These are phyloP conservation scores for Ceratocystis diversiconidia DNA, from an alignment of 2,329 filamentous ascomycete species.

Conservation along the genomic window DNA sequence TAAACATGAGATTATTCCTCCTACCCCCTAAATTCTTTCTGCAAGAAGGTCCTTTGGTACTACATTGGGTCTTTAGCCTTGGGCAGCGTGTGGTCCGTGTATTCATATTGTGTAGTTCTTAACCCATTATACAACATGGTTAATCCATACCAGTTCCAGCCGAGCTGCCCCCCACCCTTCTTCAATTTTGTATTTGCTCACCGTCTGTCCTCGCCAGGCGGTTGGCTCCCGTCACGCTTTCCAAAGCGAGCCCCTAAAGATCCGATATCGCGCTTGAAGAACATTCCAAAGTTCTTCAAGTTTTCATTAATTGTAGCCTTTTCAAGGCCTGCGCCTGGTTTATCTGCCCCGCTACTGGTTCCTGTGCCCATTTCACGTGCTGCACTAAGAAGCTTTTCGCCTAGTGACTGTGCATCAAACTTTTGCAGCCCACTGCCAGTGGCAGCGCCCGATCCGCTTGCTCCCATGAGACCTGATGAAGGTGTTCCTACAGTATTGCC, in stretches of 20 bases:
- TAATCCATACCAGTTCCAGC: neutral
- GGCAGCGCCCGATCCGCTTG: conserved; percentile 30
- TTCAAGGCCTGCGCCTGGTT: conserved; percentile 29
- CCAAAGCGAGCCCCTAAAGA: conserved; percentile 62
- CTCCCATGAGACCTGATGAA: neutral
- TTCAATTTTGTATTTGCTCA: neutral
- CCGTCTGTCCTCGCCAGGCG: conserved; percentile 19
- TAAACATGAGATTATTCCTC: neutral
- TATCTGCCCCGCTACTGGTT: conserved; percentile 18
- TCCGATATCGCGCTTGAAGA: conserved; percentile 79
- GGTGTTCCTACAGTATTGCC: neutral
- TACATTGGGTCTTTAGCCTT: neutral
- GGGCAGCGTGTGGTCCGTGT: neutral
- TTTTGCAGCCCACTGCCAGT: conserved; percentile 30
- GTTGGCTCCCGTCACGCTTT: conserved; percentile 37
- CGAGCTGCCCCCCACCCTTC: neutral
- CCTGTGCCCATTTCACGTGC: conserved; percentile 67
- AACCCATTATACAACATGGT: neutral
- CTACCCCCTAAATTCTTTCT: neutral
- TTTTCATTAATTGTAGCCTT: conserved; percentile 80
- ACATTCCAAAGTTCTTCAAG: conserved; percentile 88
- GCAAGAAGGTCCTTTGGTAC: neutral
- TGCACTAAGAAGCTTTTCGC: conserved; percentile 76
- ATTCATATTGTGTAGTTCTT: neutral
- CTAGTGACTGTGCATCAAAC: conserved; percentile 72